Base-by-base conservation (phyloP, 331 rosid species). In the Quercus phellos region DNA sequence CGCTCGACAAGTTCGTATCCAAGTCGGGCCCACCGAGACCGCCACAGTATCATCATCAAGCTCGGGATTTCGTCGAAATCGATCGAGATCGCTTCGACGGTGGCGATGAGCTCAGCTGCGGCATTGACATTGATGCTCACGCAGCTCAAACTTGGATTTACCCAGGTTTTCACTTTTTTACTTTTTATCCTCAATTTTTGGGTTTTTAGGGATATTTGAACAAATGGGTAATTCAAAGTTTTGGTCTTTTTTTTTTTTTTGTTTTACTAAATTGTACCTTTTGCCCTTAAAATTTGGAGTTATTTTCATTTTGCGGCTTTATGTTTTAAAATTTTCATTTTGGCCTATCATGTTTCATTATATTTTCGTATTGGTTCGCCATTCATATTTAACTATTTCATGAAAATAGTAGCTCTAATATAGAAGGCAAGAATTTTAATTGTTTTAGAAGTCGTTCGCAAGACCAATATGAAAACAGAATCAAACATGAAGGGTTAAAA, bases 141-240 rank as follows among this genome's bases (percentile, higher is more conserved):
- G 94, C 94, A 2, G 97, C 96, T 68, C 90, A 90, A 80, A 94
- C 94, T 73, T 94, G 99, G 99, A 86, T 88, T 67, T 94, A 94
- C 86, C 99, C 97, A 81, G 96, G 97, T 90, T 75, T 13, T 43
- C 12, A 10, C 9, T 68, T 35, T 34, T 68, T 38, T 8, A 6
- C 8, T 14, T 32, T 64, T 32, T 30, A 29, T 66, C 19, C 29
- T 4, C 4, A 18, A 1, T 1, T 17, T 32, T 66, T 21, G 4
- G 14, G 16, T 22, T 21, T 58, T 26, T 58, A 8, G 64, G 13
- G 13, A 21, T n/a, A 4, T 6, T 56, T 8, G 0, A 56, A 4
- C 27, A 32, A 64, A 30, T 32, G 70, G 43, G 50, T 64, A 18
- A 17, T 27, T 66, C 14, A 6, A 32, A 66, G 11, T 66, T 32